These are phyloP conservation scores for Wickerhamomyces sp. DNA, from an alignment of 1,139 yeast genomes.

Conservation along the genomic window DNA sequence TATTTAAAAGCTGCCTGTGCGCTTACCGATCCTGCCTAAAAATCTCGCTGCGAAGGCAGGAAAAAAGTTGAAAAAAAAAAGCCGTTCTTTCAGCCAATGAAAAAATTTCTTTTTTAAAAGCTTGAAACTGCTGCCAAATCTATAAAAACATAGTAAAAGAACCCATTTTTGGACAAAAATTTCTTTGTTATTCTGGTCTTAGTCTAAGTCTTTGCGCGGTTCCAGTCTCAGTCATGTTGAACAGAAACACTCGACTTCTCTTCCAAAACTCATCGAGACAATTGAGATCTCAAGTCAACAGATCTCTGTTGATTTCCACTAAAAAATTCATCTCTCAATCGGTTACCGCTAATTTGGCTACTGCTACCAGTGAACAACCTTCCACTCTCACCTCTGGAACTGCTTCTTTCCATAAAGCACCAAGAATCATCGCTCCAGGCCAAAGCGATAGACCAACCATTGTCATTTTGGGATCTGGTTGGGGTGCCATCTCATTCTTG, in stretches of 20 bases:
- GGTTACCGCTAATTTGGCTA: constrained; percentile 6
- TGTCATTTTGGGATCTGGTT: constrained; percentile 89
- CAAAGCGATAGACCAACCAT: constrained; percentile 44
- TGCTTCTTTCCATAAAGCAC: constrained; percentile 35
- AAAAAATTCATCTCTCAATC: constrained; percentile 11
- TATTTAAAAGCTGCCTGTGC: not conserved
- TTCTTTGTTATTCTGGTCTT: not conserved
- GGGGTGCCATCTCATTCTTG: constrained; percentile 85
- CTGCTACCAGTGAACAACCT: constrained; percentile 5
- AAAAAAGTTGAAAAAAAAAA: not conserved
- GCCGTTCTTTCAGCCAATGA: constrained; percentile 1
- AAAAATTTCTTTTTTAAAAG: constrained; percentile 1
- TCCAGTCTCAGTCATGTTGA: too few relatives aligned
- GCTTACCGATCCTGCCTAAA: not conserved
- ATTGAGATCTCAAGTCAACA: constrained; percentile 4
- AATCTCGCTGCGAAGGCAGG: not conserved
- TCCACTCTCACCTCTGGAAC: constrained; percentile 27
- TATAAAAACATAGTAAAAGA: not conserved
- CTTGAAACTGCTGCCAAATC: not conserved
- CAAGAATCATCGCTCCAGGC: constrained; percentile 30
- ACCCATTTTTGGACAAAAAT: not conserved
- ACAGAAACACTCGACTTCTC: constrained; percentile 10
- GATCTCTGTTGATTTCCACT: constrained; percentile 4
- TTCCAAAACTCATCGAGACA: constrained; percentile 4
- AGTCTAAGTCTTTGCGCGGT: too few relatives aligned